Evolutionary conservation across 139 green algal species (phyloP).

Genomic region (Closterium sp.): DNA sequence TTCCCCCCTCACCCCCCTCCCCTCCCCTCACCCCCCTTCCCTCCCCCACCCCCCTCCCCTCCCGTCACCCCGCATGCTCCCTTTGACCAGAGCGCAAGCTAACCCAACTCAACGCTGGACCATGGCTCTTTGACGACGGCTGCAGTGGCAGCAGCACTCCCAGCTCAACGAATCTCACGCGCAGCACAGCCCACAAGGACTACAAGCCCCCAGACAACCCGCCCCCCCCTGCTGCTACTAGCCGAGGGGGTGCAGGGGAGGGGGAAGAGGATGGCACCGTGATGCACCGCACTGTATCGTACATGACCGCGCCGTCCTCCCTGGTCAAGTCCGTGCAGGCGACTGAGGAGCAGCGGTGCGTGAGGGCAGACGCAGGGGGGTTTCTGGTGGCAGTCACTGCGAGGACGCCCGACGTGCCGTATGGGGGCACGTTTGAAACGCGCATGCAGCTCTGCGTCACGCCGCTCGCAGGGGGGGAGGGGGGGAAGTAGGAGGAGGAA

Average conservation of each 20-base stretch:
- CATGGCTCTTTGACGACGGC: neutral
- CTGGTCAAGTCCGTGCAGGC: constrained; percentile 30
- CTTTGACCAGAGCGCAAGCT: constrained; percentile 4
- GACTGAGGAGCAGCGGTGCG: constrained; percentile 22
- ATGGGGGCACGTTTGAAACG: constrained; percentile 39
- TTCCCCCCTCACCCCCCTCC: too few species aligned
- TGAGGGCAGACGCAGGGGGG: constrained; percentile 6
- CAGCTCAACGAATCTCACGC: neutral
- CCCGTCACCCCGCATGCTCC: too few species aligned
- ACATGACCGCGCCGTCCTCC: constrained; percentile 44
- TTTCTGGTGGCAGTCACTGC: constrained; percentile 38
- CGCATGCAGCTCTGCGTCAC: constrained; percentile 28
- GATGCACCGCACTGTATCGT: constrained; percentile 9
- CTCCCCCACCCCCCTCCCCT: neutral
- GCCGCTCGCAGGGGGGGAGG: neutral
- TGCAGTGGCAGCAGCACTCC: neutral
- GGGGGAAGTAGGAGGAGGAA: neutral
- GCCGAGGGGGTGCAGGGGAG: neutral
- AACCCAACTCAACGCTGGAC: neutral
- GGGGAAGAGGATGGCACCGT: neutral
- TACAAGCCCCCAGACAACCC: neutral
- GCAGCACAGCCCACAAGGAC: neutral
- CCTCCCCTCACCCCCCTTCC: too few species aligned
- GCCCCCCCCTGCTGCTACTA: neutral
- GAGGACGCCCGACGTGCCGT: constrained; percentile 44